Base-by-base conservation (phyloP, 2,329 filamentous ascomycete species). In the Beauveria asiatica region DNA sequence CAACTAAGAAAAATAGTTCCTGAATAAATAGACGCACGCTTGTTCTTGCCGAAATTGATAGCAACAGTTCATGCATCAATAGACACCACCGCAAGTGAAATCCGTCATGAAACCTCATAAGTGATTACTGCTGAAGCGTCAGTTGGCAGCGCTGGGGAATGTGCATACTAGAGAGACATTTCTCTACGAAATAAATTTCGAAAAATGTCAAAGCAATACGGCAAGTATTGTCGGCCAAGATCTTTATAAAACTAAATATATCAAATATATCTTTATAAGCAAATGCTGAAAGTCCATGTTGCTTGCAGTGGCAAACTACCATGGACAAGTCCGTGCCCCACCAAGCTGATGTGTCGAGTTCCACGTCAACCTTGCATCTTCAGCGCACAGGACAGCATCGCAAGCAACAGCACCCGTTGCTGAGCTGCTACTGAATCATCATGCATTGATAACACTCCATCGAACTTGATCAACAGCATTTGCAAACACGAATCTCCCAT, bases 291-390 rank as follows among this genome's bases (percentile, higher is more conserved):
- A 9, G 13, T 6, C 13, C n/a, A 17, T 19, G 21, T 45, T 11
- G 30, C 19, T 11, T 21, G 11, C 19, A 19, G 21, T 11, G 21
- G 6, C 44, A 46, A 21, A 21, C 42, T 7, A 13, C 5, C 13
- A 21, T 16, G 8, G 10, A 19, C 17, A 5, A 52, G 11, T 19
- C 23, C 17, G 37, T 61, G 19, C 56, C 49, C 42, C 25, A 55
- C 39, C 25, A 51, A 33, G 8, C 7, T 4, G 37, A 8, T 6
- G 55, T 39, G 16, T 6, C 4, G 23, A 57, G 55, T 46, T 57
- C 45, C 45, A 51, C 56, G 23, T 58, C 56, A 44, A 57, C 56
- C 23, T 48, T 51, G 7, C 19, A 58, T 44, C 46, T 39, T 39
- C 21, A 16, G 46, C 44, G 11, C 33, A 10, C 21, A 16, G 11